Conservation (phyloP, 768 basidiomycete genomes). For the Multifurca ochricompacta region DNA sequence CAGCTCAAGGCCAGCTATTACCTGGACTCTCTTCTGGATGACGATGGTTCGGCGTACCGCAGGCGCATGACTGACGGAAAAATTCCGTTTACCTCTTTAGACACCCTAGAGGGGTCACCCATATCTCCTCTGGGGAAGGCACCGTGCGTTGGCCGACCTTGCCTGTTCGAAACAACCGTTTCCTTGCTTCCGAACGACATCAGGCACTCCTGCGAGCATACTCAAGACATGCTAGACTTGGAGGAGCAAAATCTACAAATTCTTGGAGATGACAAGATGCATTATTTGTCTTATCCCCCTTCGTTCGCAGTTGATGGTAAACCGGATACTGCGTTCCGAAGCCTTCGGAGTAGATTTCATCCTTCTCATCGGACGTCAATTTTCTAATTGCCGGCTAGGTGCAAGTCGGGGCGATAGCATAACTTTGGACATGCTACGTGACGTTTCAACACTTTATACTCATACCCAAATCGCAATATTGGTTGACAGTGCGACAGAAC, state of each 20-base stretch:
- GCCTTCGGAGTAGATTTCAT: slow-evolving; percentile 35
- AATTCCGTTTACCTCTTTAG: slow-evolving; percentile 18
- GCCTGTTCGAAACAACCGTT: slow-evolving; percentile 48
- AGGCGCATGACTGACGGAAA: slow-evolving; percentile 6
- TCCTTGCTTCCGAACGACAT: slow-evolving; percentile 32
- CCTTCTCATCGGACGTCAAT: neutral
- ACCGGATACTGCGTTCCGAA: slow-evolving; percentile 43
- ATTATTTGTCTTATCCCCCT: slow-evolving; percentile 40
- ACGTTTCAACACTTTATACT: slow-evolving; percentile 20
- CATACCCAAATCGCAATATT: slow-evolving; percentile 31
- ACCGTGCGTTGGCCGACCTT: slow-evolving; percentile 39
- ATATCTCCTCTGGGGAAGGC: slow-evolving; percentile 24
- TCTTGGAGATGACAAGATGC: slow-evolving; percentile 30
- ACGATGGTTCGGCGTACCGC: slow-evolving; percentile 10
- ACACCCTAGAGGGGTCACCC: neutral
- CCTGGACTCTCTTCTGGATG: slow-evolving; percentile 22
- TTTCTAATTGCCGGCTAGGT: slow-evolving; percentile 16
- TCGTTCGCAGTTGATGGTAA: slow-evolving; percentile 51
- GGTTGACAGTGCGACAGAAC: slow-evolving; percentile 29
- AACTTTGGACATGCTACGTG: slow-evolving; percentile 32
- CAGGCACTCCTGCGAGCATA: slow-evolving; percentile 22
- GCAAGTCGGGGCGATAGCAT: slow-evolving; percentile 33
- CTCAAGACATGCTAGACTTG: slow-evolving; percentile 36
- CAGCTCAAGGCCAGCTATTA: slow-evolving; percentile 40
- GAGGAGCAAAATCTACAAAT: slow-evolving; percentile 31